phyloP scores from a whole-genome alignment of 148 eudicot genomes.

The Salicornia ramosissima region DNA sequence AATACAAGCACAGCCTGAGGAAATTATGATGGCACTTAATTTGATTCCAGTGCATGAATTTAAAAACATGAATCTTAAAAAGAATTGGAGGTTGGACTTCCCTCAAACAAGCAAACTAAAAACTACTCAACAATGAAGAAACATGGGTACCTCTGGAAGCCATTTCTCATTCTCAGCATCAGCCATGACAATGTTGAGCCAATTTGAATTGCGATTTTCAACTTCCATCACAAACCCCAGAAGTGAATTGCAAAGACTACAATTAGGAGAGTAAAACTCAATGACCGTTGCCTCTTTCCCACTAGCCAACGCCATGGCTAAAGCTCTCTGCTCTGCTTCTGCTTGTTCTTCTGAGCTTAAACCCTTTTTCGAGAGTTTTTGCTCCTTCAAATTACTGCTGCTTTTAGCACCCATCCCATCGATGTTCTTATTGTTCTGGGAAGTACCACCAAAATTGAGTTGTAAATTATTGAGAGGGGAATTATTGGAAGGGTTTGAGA shows the following conservation, averaged over 20 bases:
- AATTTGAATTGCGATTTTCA: conserved; percentile 64
- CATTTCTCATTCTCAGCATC: conserved; percentile 89
- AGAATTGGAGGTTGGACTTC: neutral
- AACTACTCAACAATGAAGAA: neutral
- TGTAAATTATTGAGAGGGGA: conserved; percentile 6
- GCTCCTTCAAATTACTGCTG: neutral
- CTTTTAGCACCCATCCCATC: neutral
- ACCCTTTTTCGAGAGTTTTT: conserved; percentile 20
- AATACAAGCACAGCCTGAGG: neutral
- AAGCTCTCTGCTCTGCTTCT: conserved; percentile 86
- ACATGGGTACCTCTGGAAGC: conserved; percentile 79
- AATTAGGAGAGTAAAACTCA: conserved; percentile 86
- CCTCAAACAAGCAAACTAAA: neutral
- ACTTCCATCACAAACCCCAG: conserved; percentile 63
- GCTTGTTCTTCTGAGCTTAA: conserved; percentile 59
- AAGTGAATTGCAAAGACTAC: conserved; percentile 81
- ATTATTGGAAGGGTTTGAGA: conserved; percentile 18
- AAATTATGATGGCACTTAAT: neutral
- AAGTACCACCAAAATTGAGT: conserved; percentile 7
- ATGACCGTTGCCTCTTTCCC: conserved; percentile 79
- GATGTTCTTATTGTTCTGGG: conserved; percentile 6
- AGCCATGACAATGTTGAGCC: conserved; percentile 89
- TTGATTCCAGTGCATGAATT: neutral
- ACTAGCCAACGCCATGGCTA: conserved; percentile 63
- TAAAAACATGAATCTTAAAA: neutral